Percentiles rank a stretch among this genome's conserved stretches.
Conservation (phyloP, 75 land plant species). For the Chamaecyparis obtusa region DNA sequence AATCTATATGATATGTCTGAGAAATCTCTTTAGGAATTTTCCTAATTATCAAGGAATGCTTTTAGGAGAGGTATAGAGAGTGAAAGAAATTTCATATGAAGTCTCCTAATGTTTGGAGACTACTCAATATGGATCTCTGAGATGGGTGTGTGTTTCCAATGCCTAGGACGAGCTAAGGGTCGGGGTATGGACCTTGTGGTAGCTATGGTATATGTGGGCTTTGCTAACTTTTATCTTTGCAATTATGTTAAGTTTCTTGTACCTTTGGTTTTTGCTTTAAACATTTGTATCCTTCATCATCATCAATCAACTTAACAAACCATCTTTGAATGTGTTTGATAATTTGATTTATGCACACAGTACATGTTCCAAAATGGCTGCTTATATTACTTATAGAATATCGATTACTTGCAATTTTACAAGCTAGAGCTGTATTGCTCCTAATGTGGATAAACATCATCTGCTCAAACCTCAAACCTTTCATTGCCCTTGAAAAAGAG, state of each 20-base stretch:
- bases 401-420: not conserved
- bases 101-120: too few species aligned
- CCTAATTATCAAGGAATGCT: too few species aligned
- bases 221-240: not conserved
- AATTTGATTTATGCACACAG: not conserved
- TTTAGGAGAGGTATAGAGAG: too few species aligned
- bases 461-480: not conserved
- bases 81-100: too few species aligned
- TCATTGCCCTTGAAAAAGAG: not conserved
- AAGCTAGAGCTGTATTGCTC: not conserved
- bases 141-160: too few species aligned
- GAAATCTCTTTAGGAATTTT: too few species aligned
- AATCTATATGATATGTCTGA: too few species aligned
- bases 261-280: not conserved
- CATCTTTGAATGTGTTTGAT: not conserved
- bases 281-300: not conserved
- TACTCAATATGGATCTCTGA: too few species aligned
- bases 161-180: too few species aligned
- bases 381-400: not conserved
- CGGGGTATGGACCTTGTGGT: too few species aligned
- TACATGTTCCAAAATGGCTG: not conserved
- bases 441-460: not conserved
- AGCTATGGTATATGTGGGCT: not conserved
- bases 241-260: not conserved
- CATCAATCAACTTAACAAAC: not conserved